Evolutionary conservation across 1,139 yeast genomes (phyloP), one percentile per base, ranked within the genome.

Genomic region (Kurtzmaniella quercitrusa): DNA sequence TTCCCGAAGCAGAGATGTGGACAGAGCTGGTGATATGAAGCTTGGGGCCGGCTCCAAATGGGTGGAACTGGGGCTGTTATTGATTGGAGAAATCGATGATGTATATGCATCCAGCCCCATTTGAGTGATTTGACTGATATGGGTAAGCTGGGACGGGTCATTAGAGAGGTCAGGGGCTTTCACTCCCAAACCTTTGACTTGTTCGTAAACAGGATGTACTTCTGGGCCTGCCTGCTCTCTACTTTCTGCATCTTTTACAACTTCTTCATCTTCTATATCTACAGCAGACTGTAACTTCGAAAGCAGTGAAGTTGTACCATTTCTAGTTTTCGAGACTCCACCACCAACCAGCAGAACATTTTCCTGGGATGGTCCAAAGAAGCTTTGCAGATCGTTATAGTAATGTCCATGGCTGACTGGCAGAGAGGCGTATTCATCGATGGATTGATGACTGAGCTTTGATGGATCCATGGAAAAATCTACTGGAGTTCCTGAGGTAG

Each of bases 271-370:
- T 27, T 27, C 14, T 7, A 27, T 27, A 12, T 27, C 31, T 27
- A 27, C 31, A 10, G 31, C 14, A 8, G 23, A 21, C 8, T 21
- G 23, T 5, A 4, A 4, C 14, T 27, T 27, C 14, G 31, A 4
- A 27, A 27, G n/a, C 31, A 27, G 31, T 10, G 31, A 10, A 11
- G 31, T 11, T 12, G 18, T 17, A 4, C 5, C 36, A 31, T 31
- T 14, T 9, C 5, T 9, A 4, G 36, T 31, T 39, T 38, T 40
- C 11, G 40, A 9, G 11, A 25, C 15, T 6, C 34, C 12, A 3
- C 14, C 29, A 38, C 43, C 16, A 37, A 39, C 17, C 41, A 48
- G 4, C 41, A 48, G 4, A 40, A 36, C 23, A 21, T 25, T 36
- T 19, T 36, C 38, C 27, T 17, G 38, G 6, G 38, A 36, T 12